phyloP scores from a whole-genome alignment of 345 rosid genomes.

The Salix arbutifolia region DNA sequence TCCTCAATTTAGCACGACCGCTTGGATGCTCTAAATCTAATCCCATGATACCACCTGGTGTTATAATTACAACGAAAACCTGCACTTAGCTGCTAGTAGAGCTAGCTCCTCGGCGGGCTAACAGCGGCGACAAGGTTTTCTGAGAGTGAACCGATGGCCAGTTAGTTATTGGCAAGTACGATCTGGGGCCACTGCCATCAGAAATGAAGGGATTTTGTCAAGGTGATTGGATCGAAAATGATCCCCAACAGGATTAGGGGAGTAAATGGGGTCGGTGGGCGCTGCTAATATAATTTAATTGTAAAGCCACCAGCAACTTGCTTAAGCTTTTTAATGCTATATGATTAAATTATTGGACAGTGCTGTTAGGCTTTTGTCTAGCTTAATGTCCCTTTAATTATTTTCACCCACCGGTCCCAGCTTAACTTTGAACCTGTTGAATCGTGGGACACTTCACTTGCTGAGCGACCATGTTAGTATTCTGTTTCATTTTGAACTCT shows the following conservation, averaged over 20 bases:
- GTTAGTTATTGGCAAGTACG: neutral
- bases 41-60: too few relatives aligned
- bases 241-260: neutral
- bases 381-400: constrained; percentile 1
- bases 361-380: neutral
- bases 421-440: neutral
- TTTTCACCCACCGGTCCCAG: neutral
- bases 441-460: neutral
- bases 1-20: too few relatives aligned
- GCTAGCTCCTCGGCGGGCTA: neutral
- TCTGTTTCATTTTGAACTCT: neutral
- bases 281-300: neutral
- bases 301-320: neutral
- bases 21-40: too few relatives aligned
- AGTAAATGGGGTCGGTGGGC: neutral
- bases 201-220: constrained; percentile 1
- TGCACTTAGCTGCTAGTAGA: too few relatives aligned
- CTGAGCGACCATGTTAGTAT: neutral
- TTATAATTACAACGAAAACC: neutral
- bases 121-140: neutral
- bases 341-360: neutral
- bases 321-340: neutral
- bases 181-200: neutral
- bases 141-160: neutral
- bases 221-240: neutral